Evolutionary conservation across 768 basidiomycete species (phyloP), one percentile per base, ranked within the genome.

Genomic region (Boletus bicolor): DNA sequence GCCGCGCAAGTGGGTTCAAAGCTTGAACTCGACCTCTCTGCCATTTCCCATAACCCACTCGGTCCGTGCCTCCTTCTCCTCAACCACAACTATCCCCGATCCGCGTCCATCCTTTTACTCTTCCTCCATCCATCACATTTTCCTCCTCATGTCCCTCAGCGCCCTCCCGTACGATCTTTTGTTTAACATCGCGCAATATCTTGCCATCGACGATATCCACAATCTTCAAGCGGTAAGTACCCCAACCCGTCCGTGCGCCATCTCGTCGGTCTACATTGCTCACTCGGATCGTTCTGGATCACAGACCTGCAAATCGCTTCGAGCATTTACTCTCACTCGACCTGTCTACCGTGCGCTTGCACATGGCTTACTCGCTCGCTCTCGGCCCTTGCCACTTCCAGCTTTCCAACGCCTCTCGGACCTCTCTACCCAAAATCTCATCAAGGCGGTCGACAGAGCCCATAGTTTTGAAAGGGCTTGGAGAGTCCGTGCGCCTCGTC

Each of bases 351-450:
- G 84, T 43, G 78, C 82, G 51, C 78, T 88, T 39, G 85, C 87
- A 11, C 75, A 78, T 49, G 77, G 79, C 58, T 74, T 89, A 15
- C 80, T 89, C 4, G 77, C 79, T 7, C 77, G 85, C 55, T 88
- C 87, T 63, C 80, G 87, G 5, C 82, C 87, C 0, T 70, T 89
- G 11, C 87, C 87, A 3, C 74, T 89, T 37, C 80, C 81, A 36
- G 87, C 86, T 24, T 89, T 89, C 61, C 83, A 85, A 58, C 81
- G 83, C 24, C 75, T 88, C 42, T 76, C 81, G 6, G 87, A 89
- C 65, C 81, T 89, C 1, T 76, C 80, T 4, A 86, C 84, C 3
- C 75, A 76, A 37, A 78, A 81, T 50, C 83, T 89, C 32, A 80
- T 86, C 58, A 76, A 74, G 6, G 79, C 83, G 0, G 86, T 89